Conservation (phyloP, 495 filamentous ascomycete species). For the Articulospora tetracladia region DNA sequence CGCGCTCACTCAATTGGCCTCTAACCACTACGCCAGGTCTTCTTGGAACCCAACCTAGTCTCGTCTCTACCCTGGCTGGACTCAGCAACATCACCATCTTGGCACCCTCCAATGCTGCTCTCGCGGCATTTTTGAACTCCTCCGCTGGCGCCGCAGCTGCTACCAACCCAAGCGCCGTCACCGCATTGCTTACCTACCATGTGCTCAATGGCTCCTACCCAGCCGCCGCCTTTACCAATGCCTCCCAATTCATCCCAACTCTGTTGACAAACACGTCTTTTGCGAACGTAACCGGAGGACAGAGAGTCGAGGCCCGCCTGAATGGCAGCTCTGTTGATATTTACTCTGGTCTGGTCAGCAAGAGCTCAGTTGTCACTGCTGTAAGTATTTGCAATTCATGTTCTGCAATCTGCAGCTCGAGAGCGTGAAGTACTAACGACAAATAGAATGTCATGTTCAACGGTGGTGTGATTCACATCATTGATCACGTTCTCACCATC, state of each 20-base stretch:
- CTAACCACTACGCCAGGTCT: conserved; percentile 24
- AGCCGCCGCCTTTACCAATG: conserved; percentile 35
- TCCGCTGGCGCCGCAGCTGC: conserved; percentile 21
- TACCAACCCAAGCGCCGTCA: conserved; percentile 31
- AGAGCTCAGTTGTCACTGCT: conserved; percentile 30
- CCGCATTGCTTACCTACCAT: conserved; percentile 60
- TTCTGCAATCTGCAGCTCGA: background rate
- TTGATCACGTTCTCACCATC: conserved; percentile 54
- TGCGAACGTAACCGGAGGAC: conserved; percentile 33
- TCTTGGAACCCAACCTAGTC: conserved; percentile 34
- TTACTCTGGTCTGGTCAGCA: conserved; percentile 31
- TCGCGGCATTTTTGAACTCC: conserved; percentile 36
- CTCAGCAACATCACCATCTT: conserved; percentile 55
- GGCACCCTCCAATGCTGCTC: conserved; percentile 58
- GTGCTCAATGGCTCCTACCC: conserved; percentile 54
- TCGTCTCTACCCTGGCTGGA: conserved; percentile 36
- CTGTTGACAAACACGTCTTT: conserved; percentile 46
- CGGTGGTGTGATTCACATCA: conserved; percentile 61
- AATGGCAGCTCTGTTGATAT: conserved; percentile 31
- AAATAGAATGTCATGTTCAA: conserved; percentile 49
- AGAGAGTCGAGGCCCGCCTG: conserved; percentile 29
- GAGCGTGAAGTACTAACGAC: conserved; percentile 8
- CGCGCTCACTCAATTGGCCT: background rate
- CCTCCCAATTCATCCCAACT: conserved; percentile 49
- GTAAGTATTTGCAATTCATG: conserved; percentile 21